phyloP scores from a whole-genome alignment of 176 grass and related monocot species.

The Triticum urartu region DNA sequence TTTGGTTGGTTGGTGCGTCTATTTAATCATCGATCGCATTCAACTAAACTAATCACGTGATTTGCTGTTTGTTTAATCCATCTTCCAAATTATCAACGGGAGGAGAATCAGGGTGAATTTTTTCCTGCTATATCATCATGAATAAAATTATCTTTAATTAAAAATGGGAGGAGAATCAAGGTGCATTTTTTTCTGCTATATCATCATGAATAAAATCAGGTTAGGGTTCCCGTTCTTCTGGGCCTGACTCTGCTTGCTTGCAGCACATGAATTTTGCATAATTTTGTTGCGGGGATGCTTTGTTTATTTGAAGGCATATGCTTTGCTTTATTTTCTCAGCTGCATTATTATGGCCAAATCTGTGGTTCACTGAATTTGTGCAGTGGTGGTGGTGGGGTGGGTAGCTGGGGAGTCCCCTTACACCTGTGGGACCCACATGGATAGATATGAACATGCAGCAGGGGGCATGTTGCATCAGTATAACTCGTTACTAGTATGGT shows the following conservation, averaged over 20 bases:
- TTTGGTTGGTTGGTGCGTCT: conserved; percentile 27
- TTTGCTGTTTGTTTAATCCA: conserved; percentile 6
- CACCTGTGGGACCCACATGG: background rate
- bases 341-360: background rate
- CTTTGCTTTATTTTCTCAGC: too few species aligned
- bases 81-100: background rate
- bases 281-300: background rate
- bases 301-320: background rate
- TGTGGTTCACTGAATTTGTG: conserved; percentile 1
- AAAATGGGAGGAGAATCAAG: background rate
- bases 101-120: background rate
- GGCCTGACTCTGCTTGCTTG: too few species aligned
- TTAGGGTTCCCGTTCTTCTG: background rate
- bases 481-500: too few species aligned
- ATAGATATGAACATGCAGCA: background rate
- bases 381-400: background rate
- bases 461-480: background rate
- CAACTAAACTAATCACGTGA: background rate
- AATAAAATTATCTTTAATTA: background rate
- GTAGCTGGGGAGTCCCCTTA: conserved; percentile 43
- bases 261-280: too few species aligned
- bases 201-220: background rate
- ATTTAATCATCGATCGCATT: conserved; percentile 31
- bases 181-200: background rate
- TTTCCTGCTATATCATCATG: background rate